A percentile compares a stretch with the other conserved stretches of the same genome.
phyloP scores from a whole-genome alignment of 768 basidiomycete genomes.

The Trametes cingulata region DNA sequence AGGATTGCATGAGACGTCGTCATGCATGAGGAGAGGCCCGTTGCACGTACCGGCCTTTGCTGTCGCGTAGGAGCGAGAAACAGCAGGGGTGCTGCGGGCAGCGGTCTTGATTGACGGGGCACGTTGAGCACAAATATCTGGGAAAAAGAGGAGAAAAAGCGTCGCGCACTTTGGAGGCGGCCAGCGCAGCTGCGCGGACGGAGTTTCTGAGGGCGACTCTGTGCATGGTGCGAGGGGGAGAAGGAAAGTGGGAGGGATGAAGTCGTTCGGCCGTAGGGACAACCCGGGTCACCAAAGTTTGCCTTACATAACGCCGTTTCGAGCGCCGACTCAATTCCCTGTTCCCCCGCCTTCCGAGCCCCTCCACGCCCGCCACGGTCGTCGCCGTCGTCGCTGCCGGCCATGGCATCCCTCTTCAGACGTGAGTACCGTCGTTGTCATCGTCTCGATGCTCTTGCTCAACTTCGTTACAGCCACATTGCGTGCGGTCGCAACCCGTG shows the following conservation, averaged over 20 bases:
- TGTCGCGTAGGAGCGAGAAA: conserved; percentile 90
- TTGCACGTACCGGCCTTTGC: conserved; percentile 86
- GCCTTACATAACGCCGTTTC: conserved; percentile 27
- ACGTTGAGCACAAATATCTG: conserved; percentile 12
- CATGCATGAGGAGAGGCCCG: conserved; percentile 3
- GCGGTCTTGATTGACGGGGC: conserved; percentile 36
- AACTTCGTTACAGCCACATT: conserved; percentile 11
- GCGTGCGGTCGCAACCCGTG: conserved; percentile 28
- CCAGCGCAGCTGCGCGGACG: conserved; percentile 74
- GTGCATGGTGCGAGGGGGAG: conserved; percentile 67
- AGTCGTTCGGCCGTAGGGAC: conserved; percentile 29
- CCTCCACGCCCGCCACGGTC: conserved; percentile 16
- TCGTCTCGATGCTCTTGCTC: conserved; percentile 5
- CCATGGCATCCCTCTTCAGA: conserved; percentile 32
- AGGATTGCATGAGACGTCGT: conserved; percentile 21
- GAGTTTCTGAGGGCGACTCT: conserved; percentile 85
- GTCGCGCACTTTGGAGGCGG: conserved; percentile 60
- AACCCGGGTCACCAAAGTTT: conserved; percentile 25
- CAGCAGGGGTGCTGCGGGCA: conserved; percentile 47
- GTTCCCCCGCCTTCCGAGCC: conserved; percentile 21
- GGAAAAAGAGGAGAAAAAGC: conserved; percentile 22
- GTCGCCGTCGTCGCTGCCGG: conserved; percentile 14
- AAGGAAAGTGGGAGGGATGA: conserved; percentile 38
- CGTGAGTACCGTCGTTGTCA: conserved; percentile 24
- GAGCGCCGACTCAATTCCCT: conserved; percentile 29